Conservation (phyloP, 352 stramenopile genomes). For the Aphanomyces cochlioides region DNA sequence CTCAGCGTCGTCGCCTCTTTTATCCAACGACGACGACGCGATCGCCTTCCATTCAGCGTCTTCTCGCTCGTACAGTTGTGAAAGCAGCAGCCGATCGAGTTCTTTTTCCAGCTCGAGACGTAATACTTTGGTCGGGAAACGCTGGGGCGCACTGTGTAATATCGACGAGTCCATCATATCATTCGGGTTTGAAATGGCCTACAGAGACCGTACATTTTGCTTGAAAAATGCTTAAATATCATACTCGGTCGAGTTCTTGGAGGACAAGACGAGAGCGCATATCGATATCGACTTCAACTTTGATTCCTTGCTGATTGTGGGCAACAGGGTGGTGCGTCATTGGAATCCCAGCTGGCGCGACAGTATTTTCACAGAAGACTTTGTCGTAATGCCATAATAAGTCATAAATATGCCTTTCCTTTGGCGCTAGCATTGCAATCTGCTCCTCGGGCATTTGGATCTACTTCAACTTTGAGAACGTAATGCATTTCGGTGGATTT, state of each 20-base stretch:
- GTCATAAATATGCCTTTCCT: conserved; percentile 52
- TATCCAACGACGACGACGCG: conserved; percentile 8
- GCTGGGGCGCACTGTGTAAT: conserved; percentile 86
- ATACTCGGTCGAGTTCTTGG: conserved; percentile 76
- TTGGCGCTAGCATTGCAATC: conserved; percentile 57
- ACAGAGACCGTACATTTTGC: background rate
- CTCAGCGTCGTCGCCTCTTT: conserved; percentile 7
- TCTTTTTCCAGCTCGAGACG: conserved; percentile 88
- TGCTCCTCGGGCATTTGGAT: conserved; percentile 64
- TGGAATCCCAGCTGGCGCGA: conserved; percentile 36
- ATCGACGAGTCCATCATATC: conserved; percentile 88
- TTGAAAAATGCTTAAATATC: background rate
- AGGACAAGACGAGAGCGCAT: conserved; percentile 82
- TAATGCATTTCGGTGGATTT: background rate
- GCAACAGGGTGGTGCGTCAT: conserved; percentile 39
- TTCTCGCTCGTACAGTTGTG: conserved; percentile 78
- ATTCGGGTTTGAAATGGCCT: conserved; percentile 77
- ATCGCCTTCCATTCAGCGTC: conserved; percentile 43
- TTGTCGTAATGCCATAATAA: conserved; percentile 67
- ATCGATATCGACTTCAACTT: conserved; percentile 83
- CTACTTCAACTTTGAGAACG: conserved; percentile 1
- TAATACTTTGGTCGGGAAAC: conserved; percentile 87
- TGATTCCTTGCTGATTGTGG: conserved; percentile 35
- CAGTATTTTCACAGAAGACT: conserved; percentile 48
- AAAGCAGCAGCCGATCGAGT: conserved; percentile 83